A percentile compares a stretch with the other conserved stretches of the same genome.
Evolutionary conservation across 148 eudicot genomes (phyloP).

Genomic region (Fallopia convolvulus): DNA sequence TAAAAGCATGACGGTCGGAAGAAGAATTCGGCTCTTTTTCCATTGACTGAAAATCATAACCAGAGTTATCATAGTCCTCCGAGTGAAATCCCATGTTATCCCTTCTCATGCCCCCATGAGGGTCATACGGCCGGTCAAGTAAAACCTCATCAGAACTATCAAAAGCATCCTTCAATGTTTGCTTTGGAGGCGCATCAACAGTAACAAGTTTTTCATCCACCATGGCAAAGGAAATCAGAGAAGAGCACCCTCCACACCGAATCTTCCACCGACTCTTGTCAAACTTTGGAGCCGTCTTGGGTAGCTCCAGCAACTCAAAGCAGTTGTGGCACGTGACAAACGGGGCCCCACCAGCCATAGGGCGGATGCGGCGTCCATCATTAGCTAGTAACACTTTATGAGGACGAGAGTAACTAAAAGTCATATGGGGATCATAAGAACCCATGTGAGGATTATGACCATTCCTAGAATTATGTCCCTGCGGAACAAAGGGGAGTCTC

Average conservation of each 20-base stretch:
- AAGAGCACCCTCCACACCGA: conserved; percentile 73
- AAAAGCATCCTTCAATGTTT: conserved; percentile 21
- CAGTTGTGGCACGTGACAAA: conserved; percentile 71
- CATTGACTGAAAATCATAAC: conserved; percentile 69
- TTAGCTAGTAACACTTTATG: conserved; percentile 36
- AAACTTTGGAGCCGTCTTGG: conserved; percentile 32
- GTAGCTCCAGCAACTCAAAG: conserved; percentile 65
- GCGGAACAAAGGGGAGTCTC: conserved; percentile 33
- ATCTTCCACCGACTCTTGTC: conserved; percentile 49
- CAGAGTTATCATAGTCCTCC: conserved; percentile 66
- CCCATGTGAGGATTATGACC: conserved; percentile 21
- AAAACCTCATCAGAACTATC: conserved; percentile 24
- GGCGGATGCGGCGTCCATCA: conserved; percentile 37
- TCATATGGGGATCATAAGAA: conserved; percentile 37
- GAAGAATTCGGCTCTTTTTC: conserved; percentile 43
- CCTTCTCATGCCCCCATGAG: conserved; percentile 25
- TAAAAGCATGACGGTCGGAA: conserved; percentile 29
- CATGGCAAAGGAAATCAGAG: conserved; percentile 38
- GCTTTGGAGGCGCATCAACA: conserved; percentile 24
- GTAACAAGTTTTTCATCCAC: conserved; percentile 55
- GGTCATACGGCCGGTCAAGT: conserved; percentile 16
- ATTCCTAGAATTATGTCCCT: conserved; percentile 28
- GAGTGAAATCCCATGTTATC: conserved; percentile 55
- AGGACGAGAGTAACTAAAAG: conserved; percentile 36
- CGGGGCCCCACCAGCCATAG: conserved; percentile 85